Conservation (phyloP, 1,139 yeast genomes). For the Nakaseomyces bracarensis region DNA sequence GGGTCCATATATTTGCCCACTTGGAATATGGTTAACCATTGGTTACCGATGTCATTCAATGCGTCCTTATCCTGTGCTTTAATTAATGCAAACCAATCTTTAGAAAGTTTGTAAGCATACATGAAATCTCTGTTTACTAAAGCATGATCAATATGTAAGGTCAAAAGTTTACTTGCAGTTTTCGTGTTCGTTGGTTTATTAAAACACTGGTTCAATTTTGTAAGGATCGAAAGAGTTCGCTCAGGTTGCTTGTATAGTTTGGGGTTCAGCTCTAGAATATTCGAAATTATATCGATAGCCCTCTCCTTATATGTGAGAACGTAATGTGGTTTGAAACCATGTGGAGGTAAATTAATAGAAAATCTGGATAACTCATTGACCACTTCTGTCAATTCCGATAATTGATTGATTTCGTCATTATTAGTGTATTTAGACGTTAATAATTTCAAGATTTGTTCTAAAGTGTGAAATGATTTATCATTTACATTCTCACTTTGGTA, state of each 20-base stretch:
- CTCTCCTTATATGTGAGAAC: slow-evolving; percentile 29
- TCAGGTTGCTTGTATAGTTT: slow-evolving; percentile 44
- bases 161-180: slow-evolving; percentile 32
- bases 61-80: background rate
- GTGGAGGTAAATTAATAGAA: slow-evolving; percentile 31
- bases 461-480: slow-evolving; percentile 29
- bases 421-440: background rate
- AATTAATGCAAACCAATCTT: slow-evolving; percentile 27
- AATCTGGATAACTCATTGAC: slow-evolving; percentile 32
- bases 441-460: slow-evolving; percentile 32
- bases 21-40: slow-evolving; percentile 57
- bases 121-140: slow-evolving; percentile 45
- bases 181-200: slow-evolving; percentile 7
- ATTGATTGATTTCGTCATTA: slow-evolving; percentile 7
- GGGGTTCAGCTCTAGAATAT: slow-evolving; percentile 49
- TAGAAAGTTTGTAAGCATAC: slow-evolving; percentile 41
- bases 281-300: slow-evolving; percentile 34
- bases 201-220: slow-evolving; percentile 37
- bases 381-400: slow-evolving; percentile 35
- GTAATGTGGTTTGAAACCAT: slow-evolving; percentile 36
- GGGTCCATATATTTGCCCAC: slow-evolving; percentile 42
- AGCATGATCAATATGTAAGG: slow-evolving; percentile 52
- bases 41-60: slow-evolving; percentile 7
- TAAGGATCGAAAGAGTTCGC: slow-evolving; percentile 38
- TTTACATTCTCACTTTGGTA: slow-evolving; percentile 24